Evolutionary conservation across 805 yeast genomes (phyloP).

Genomic region (Metahyphopichia silvanorum): DNA sequence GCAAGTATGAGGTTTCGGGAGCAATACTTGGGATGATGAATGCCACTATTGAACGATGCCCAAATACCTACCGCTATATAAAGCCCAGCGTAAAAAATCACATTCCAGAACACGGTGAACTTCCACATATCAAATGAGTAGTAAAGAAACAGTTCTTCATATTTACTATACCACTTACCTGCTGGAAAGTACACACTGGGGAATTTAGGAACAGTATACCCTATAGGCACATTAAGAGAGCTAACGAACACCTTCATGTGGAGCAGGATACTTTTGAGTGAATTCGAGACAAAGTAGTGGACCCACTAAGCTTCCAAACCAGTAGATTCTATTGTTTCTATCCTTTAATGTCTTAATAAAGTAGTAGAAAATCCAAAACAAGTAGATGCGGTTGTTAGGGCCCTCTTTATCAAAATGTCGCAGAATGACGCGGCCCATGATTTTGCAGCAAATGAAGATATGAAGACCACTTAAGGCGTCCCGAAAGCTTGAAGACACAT

Average conservation of each 20-base stretch:
- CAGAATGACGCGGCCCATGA: too few species aligned
- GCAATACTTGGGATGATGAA: slow-evolving; percentile 14
- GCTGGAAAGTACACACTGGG: slow-evolving; percentile 82
- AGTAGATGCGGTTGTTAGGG: too few species aligned
- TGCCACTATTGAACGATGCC: slow-evolving; percentile 38
- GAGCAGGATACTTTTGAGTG: too few species aligned
- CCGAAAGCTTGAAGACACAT: too few species aligned
- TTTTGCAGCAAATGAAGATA: too few species aligned
- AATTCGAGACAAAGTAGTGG: too few species aligned
- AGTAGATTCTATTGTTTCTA: too few species aligned
- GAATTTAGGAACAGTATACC: slow-evolving; percentile 73
- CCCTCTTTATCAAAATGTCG: too few species aligned
- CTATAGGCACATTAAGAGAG: slow-evolving; percentile 67
- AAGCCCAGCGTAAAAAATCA: slow-evolving; percentile 62
- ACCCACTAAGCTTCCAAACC: too few species aligned
- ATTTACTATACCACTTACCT: slow-evolving; percentile 32
- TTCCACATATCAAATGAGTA: slow-evolving; percentile 71
- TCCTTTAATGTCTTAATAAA: too few species aligned
- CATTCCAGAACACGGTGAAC: slow-evolving; percentile 79
- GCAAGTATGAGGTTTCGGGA: slow-evolving; percentile 21
- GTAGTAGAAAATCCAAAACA: too few species aligned
- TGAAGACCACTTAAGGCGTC: too few species aligned
- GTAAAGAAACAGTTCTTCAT: slow-evolving; percentile 58
- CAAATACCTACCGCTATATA: slow-evolving; percentile 63
- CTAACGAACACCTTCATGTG: slow-evolving; percentile 26